A percentile compares a stretch with the other conserved stretches of the same genome.
Evolutionary conservation across 768 basidiomycete species (phyloP).

Genomic region (Tylopilus balloui): DNA sequence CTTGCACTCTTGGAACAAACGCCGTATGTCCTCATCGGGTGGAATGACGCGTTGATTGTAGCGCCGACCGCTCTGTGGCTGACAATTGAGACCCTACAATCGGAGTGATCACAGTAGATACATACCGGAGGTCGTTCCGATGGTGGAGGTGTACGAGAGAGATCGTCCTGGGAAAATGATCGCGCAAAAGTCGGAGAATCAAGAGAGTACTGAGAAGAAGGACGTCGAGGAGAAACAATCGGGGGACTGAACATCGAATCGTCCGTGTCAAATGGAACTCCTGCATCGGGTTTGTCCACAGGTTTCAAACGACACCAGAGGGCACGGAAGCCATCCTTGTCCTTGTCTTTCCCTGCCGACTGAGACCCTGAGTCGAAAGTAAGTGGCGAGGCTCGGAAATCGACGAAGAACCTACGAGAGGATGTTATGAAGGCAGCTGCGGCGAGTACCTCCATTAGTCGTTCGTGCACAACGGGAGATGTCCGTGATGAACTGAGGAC

Average conservation of each 20-base stretch:
- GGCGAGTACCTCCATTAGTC: conserved; percentile 75
- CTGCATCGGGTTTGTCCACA: conserved; percentile 77
- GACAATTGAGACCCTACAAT: background rate
- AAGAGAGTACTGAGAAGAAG: conserved; percentile 26
- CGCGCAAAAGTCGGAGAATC: conserved; percentile 38
- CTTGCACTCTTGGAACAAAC: conserved; percentile 81
- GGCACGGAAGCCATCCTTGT: conserved; percentile 55
- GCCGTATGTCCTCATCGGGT: conserved; percentile 77
- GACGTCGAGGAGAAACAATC: conserved; percentile 33
- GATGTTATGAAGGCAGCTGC: conserved; percentile 61
- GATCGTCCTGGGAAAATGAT: conserved; percentile 29
- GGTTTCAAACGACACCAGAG: conserved; percentile 83
- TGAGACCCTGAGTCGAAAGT: conserved; percentile 17
- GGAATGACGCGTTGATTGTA: conserved; percentile 48
- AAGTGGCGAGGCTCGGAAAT: background rate
- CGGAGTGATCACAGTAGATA: background rate
- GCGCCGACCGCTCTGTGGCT: conserved; percentile 14
- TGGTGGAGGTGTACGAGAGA: conserved; percentile 22
- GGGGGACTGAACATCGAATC: conserved; percentile 80
- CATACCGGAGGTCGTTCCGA: conserved; percentile 25
- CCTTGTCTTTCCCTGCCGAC: conserved; percentile 25
- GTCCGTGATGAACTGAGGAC: conserved; percentile 59
- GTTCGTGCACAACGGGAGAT: conserved; percentile 75
- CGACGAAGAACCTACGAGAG: conserved; percentile 15
- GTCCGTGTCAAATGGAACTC: conserved; percentile 71